Evolutionary conservation across 331 rosid genomes (phyloP), one percentile per base, ranked within the genome.

Genomic region (Quercus tomentella): DNA sequence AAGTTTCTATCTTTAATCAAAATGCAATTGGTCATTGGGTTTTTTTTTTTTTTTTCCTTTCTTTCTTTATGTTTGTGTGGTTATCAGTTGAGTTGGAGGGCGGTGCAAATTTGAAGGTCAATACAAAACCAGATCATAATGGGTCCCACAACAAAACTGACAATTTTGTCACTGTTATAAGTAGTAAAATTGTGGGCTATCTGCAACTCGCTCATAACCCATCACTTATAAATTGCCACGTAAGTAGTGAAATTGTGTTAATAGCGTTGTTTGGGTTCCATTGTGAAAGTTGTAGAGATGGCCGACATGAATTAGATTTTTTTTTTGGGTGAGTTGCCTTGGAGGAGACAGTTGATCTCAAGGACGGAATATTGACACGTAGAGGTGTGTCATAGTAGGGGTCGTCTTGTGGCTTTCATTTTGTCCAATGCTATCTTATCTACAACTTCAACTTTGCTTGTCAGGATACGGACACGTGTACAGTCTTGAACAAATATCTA

Each of bases 361-460:
- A 81, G 92, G 89, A 75, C 41, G 4, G 11, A 8, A 69, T 26
- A 1, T 0, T 1, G 78, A 74, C 89, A 88, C 92, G 91, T 87
- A 92, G 51, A 33, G 7, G 41, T 6, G 0, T 16, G 17, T 6
- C 4, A 3, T 12, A 0, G 45, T 0, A 1, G 1, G 49, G 10
- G 22, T 23, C 4, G 0, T 7, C 4, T 21, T 11, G 33, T 1
- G 33, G 67, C 67, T 25, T 60, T 2, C 31, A 1, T 10, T 12
- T 12, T 60, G 3, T 12, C 67, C 7, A 12, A 25, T 2, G 15
- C 30, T 26, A 28, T 28, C 4, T 12, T 60, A 23, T 60, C 67
- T 15, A 25, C 67, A 10, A 1, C 26, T n/a, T n/a, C n/a, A n/a
- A n/a, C n/a, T n/a, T n/a, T n/a, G n/a, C n/a, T n/a, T n/a, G n/a